These are phyloP conservation scores for Cladophialophora psammophila DNA, from an alignment of 2,329 filamentous ascomycete species.

Conservation along the genomic window DNA sequence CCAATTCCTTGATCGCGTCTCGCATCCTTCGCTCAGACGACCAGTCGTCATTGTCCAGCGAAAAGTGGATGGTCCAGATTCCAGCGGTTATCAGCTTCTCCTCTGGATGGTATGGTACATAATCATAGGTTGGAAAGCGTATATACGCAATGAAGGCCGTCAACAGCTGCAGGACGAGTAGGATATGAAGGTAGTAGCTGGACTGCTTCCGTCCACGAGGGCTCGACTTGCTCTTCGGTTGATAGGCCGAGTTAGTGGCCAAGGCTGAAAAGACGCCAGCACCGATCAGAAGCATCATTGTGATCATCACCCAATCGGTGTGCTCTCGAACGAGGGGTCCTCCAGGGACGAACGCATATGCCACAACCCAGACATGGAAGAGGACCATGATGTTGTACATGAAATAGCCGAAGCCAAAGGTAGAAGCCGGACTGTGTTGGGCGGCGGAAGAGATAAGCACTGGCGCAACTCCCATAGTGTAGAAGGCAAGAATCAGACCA, in stretches of 20 bases:
- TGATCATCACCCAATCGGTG: slow-evolving; percentile 93
- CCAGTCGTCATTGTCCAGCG: slow-evolving; percentile 98
- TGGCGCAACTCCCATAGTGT: slow-evolving; percentile 80
- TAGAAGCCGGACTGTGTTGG: slow-evolving; percentile 75
- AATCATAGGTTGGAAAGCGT: slow-evolving; percentile 91
- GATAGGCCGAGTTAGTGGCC: slow-evolving; percentile 57
- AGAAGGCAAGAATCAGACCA: slow-evolving; percentile 75
- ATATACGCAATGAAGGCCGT: slow-evolving; percentile 83
- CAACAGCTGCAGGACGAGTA: slow-evolving; percentile 79
- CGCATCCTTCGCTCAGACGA: slow-evolving; percentile 93
- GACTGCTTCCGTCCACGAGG: slow-evolving; percentile 59
- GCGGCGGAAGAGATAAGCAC: slow-evolving; percentile 78
- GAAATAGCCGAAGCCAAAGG: slow-evolving; percentile 88
- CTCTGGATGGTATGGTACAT: slow-evolving; percentile 85
- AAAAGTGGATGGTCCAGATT: slow-evolving; percentile 99
- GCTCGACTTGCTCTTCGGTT: slow-evolving; percentile 45
- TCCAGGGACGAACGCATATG: slow-evolving; percentile 96
- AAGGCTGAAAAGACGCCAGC: slow-evolving; percentile 78
- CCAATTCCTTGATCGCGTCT: slow-evolving; percentile 88
- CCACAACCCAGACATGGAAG: slow-evolving; percentile 99
- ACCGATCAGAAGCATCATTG: slow-evolving; percentile 83
- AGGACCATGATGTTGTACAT: slow-evolving; percentile 92
- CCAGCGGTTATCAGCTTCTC: slow-evolving; percentile 89
- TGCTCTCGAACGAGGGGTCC: slow-evolving; percentile 90
- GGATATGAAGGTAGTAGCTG: slow-evolving; percentile 73